Percentiles rank a stretch among this genome's conserved stretches.
Evolutionary conservation across 495 filamentous ascomycete species (phyloP).

Genomic region (Glonium stellatum): DNA sequence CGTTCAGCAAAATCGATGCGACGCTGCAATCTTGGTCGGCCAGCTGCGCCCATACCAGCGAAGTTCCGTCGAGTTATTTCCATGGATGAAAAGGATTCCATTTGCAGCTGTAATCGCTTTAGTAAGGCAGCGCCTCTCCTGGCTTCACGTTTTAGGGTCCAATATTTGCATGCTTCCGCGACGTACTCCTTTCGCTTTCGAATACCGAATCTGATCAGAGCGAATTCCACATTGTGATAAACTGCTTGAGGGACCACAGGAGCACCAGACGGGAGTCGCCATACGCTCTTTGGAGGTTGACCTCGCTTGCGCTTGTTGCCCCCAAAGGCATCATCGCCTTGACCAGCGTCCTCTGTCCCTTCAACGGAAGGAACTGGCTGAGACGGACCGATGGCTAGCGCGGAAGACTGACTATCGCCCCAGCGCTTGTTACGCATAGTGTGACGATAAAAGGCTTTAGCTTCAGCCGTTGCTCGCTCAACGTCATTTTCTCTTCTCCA

Average conservation of each 20-base stretch:
- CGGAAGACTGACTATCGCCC: conserved; percentile 84
- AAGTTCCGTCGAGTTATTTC: conserved; percentile 93
- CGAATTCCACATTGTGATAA: conserved; percentile 69
- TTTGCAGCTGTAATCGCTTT: conserved; percentile 85
- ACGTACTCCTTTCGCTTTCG: conserved; percentile 85
- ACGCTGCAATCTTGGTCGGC: conserved; percentile 65
- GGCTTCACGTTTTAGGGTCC: conserved; percentile 94
- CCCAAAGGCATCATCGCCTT: conserved; percentile 42
- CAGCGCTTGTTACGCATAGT: conserved; percentile 80
- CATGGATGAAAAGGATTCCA: conserved; percentile 92
- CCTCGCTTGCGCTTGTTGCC: conserved; percentile 70
- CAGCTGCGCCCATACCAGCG: conserved; percentile 78
- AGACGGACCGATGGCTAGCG: conserved; percentile 65
- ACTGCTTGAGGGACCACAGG: conserved; percentile 86
- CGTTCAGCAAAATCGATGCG: conserved; percentile 81
- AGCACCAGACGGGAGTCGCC: conserved; percentile 92
- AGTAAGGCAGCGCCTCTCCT: conserved; percentile 83
- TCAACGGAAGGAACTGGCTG: conserved; percentile 54
- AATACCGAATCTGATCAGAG: conserved; percentile 69
- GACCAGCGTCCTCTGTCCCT: conserved; percentile 28
- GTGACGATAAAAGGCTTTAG: conserved; percentile 75
- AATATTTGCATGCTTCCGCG: conserved; percentile 89
- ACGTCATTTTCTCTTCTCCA: conserved; percentile 83
- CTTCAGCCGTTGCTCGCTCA: conserved; percentile 56
- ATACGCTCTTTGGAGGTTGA: conserved; percentile 60